Percentiles rank a stretch among this genome's conserved stretches.
Conservation (phyloP, 2,329 filamentous ascomycete genomes). For the Colletotrichum incanum region DNA sequence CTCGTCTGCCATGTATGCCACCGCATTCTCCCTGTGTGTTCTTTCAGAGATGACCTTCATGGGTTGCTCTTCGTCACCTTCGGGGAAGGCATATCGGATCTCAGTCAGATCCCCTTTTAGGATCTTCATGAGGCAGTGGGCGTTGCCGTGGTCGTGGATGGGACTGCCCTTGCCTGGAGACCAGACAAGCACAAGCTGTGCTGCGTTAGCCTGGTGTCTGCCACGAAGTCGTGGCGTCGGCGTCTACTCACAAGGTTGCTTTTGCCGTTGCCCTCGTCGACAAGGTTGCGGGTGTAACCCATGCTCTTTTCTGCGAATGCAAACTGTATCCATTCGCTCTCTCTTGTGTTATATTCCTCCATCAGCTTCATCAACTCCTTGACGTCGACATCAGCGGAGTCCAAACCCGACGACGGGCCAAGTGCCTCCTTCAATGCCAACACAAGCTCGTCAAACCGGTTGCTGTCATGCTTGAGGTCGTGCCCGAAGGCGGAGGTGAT, state of each 20-base stretch:
- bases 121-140: constrained; percentile 94
- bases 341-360: constrained; percentile 79
- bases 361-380: constrained; percentile 80
- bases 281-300: constrained; percentile 89
- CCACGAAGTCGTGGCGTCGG: constrained; percentile 48
- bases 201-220: constrained; percentile 43
- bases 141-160: constrained; percentile 91
- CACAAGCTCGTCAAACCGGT: constrained; percentile 80
- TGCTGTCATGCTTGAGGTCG: constrained; percentile 45
- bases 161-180: constrained; percentile 85
- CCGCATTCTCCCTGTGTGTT: constrained; percentile 78
- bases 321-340: constrained; percentile 81
- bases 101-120: constrained; percentile 85
- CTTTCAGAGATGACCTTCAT: constrained; percentile 75
- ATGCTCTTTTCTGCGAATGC: constrained; percentile 79
- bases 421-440: constrained; percentile 80
- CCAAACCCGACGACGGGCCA: constrained; percentile 85
- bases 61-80: constrained; percentile 47
- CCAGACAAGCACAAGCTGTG: constrained; percentile 89
- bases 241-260: constrained; percentile 76
- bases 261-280: constrained; percentile 89
- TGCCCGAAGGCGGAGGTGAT: constrained; percentile 44
- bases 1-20: constrained; percentile 93
- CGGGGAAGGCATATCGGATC: constrained; percentile 84
- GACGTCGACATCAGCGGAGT: constrained; percentile 86